Evolutionary conservation across 345 rosid species (phyloP).

Genomic region (Ceriops tagal): DNA sequence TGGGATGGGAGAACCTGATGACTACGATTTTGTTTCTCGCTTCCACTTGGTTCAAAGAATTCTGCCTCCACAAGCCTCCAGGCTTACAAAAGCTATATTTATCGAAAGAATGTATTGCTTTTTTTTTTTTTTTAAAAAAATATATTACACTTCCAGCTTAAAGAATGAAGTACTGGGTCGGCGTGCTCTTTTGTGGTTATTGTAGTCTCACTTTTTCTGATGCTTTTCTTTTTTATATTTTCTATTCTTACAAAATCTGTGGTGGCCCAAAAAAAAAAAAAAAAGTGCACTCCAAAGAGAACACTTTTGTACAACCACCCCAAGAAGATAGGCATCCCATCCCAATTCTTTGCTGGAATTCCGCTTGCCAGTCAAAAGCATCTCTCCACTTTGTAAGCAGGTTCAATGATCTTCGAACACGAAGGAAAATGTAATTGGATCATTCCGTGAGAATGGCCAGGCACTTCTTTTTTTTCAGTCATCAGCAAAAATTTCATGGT

Average conservation of each 20-base stretch:
- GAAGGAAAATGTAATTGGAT: conserved; percentile 12
- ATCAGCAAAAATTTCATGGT: conserved; percentile 7
- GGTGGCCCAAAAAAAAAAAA: too few species aligned
- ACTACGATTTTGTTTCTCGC: conserved; percentile 10
- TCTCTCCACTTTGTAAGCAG: neutral
- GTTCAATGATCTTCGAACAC: conserved; percentile 18
- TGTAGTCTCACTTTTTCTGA: too few species aligned
- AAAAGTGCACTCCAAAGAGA: neutral
- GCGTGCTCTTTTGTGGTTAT: too few species aligned
- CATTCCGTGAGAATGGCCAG: conserved; percentile 17
- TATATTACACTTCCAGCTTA: too few species aligned
- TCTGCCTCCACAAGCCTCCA: conserved; percentile 3
- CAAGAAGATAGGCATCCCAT: conserved; percentile 21
- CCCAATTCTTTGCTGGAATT: conserved; percentile 12
- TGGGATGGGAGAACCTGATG: neutral
- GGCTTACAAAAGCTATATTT: neutral
- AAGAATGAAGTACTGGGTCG: too few species aligned
- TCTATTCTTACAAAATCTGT: too few species aligned
- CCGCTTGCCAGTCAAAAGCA: conserved; percentile 23
- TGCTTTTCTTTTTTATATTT: too few species aligned
- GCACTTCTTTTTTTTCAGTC: conserved; percentile 17
- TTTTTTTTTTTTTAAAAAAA: too few species aligned
- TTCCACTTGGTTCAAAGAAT: neutral
- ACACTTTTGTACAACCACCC: neutral
- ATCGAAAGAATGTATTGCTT: too few species aligned